A percentile compares a stretch with the other conserved stretches of the same genome.
These are phyloP conservation scores for Globisporangium yorkense DNA, from an alignment of 352 stramenopile species.

Conservation along the genomic window DNA sequence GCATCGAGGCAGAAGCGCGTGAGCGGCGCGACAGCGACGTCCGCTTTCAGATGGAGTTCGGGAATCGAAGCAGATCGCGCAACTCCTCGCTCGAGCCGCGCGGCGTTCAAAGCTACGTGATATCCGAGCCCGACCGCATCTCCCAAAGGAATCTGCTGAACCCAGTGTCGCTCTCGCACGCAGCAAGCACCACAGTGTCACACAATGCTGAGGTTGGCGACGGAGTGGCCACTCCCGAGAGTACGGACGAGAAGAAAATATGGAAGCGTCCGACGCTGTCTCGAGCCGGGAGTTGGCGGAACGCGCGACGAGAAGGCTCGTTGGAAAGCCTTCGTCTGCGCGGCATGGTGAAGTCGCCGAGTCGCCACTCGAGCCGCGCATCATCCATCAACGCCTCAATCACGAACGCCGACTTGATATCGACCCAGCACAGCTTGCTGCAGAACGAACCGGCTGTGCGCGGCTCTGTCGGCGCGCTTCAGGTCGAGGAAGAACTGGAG, in stretches of 20 bases:
- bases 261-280: slow-evolving; percentile 27
- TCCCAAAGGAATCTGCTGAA: slow-evolving; percentile 50
- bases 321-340: slow-evolving; percentile 29
- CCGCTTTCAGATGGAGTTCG: slow-evolving; percentile 24
- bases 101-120: slow-evolving; percentile 19
- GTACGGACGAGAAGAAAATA: slow-evolving; percentile 27
- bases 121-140: slow-evolving; percentile 54
- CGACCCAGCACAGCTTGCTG: slow-evolving; percentile 18
- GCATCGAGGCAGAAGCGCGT: slow-evolving; percentile 37
- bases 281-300: slow-evolving; percentile 45
- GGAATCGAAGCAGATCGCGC: slow-evolving; percentile 5
- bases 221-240: slow-evolving; percentile 20
- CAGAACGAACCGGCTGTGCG: slow-evolving; percentile 18
- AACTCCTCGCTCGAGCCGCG: slow-evolving; percentile 4
- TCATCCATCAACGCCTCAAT: slow-evolving; percentile 21
- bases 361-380: slow-evolving; percentile 23
- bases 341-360: slow-evolving; percentile 19
- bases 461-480: neutral
- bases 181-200: neutral
- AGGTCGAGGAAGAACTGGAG: slow-evolving; percentile 6
- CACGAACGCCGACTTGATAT: slow-evolving; percentile 17
- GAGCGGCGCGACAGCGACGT: slow-evolving; percentile 48
- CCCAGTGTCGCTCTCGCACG: slow-evolving; percentile 10
- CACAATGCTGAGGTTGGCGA: slow-evolving; percentile 9
- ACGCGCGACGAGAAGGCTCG: slow-evolving; percentile 29